phyloP scores from a whole-genome alignment of 768 basidiomycete genomes.

The Postia placenta region DNA sequence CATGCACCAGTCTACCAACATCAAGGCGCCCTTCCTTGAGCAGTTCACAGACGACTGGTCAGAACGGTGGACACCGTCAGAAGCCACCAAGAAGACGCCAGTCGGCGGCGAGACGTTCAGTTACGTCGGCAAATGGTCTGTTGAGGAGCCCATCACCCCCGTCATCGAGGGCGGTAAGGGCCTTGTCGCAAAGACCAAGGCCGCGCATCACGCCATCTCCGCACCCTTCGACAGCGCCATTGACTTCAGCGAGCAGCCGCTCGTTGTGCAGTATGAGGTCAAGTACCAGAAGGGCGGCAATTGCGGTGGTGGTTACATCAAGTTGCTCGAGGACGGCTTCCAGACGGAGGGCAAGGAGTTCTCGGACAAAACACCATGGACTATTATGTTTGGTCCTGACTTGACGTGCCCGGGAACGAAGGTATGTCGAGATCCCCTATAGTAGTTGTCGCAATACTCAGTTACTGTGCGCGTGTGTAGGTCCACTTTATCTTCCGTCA shows the following conservation, averaged over 20 bases:
- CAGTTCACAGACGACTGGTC: conserved; percentile 93
- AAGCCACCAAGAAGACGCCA: conserved; percentile 97
- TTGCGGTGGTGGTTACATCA: conserved; percentile 98
- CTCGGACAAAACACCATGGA: conserved; percentile 90
- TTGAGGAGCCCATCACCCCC: conserved; percentile 78
- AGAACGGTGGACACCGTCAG: conserved; percentile 91
- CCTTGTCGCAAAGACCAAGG: conserved; percentile 94
- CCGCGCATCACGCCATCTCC: conserved; percentile 98
- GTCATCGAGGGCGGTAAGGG: conserved; percentile 84
- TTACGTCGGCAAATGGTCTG: conserved; percentile 96
- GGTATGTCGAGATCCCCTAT: conserved; percentile 35
- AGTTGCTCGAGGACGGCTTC: conserved; percentile 91
- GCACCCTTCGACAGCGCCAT: conserved; percentile 77
- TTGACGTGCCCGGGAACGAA: conserved; percentile 89
- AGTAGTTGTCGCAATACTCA: not conserved
- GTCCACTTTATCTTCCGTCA: conserved; percentile 99
- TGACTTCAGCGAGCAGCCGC: conserved; percentile 75
- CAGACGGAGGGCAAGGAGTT: conserved; percentile 92
- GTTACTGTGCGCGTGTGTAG: conserved; percentile 29
- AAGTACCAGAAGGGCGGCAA: conserved; percentile 99
- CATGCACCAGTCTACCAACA: conserved; percentile 52
- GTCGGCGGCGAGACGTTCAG: conserved; percentile 94
- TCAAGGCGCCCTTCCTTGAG: conserved; percentile 90
- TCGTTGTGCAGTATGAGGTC: conserved; percentile 98
- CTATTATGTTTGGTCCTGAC: conserved; percentile 97